These are phyloP conservation scores for Excoecaria cochinchinensis DNA, from an alignment of 345 rosid species.

Conservation along the genomic window DNA sequence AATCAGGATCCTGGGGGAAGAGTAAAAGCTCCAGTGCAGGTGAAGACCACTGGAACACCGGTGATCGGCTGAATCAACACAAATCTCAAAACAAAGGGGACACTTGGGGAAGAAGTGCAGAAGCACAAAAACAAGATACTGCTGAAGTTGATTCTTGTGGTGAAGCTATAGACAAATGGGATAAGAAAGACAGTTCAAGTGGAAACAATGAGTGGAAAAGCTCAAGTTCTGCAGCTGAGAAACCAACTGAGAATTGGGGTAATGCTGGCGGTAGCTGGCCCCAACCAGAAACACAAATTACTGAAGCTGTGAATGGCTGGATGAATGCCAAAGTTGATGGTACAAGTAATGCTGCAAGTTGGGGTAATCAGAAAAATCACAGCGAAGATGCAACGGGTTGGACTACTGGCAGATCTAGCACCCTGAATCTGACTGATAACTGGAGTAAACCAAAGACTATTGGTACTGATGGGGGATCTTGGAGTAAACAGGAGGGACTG, in stretches of 20 bases:
- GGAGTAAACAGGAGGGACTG: slow-evolving; percentile 8
- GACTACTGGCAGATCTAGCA: slow-evolving; percentile 7
- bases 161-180: slow-evolving; percentile 18
- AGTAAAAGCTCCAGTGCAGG: slow-evolving; percentile 9
- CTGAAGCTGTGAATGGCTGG: slow-evolving; percentile 22
- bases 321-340: slow-evolving; percentile 16
- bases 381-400: slow-evolving; percentile 6
- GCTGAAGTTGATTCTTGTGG: slow-evolving; percentile 25
- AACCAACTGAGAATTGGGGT: slow-evolving; percentile 25
- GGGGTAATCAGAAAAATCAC: not conserved
- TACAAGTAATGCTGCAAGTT: slow-evolving; percentile 4
- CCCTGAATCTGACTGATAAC: slow-evolving; percentile 9
- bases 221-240: slow-evolving; percentile 8
- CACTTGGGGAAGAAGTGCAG: slow-evolving; percentile 20
- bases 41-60: slow-evolving; percentile 8
- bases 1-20: slow-evolving; percentile 28
- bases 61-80: slow-evolving; percentile 5
- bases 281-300: slow-evolving; percentile 13
- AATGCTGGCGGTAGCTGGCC: slow-evolving; percentile 13
- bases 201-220: slow-evolving; percentile 26
- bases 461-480: slow-evolving; percentile 12
- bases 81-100: slow-evolving; percentile 11
- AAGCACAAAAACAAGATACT: slow-evolving; percentile 3
- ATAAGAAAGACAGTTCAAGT: slow-evolving; percentile 6
- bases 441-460: slow-evolving; percentile 20